Base-by-base conservation (phyloP, 2,329 filamentous ascomycete species). In the Basipetospora chlamydospora region DNA sequence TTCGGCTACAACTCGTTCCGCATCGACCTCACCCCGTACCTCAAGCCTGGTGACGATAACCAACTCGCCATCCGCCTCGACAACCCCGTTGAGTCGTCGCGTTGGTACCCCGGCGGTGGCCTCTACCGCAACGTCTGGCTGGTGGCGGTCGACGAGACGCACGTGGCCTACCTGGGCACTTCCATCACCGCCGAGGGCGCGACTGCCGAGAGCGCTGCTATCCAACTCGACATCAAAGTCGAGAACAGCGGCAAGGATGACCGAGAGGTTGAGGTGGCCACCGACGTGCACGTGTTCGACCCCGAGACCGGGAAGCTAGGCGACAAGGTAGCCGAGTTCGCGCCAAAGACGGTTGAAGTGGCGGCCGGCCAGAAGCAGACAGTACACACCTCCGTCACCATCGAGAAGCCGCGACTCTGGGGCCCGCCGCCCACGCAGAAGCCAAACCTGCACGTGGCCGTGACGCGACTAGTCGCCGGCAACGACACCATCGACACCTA, bases 41-140 rank as follows among this genome's bases (percentile, higher is more conserved):
- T 55, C 5, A 47, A 51, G 36, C 35, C 43, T 1, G 58, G 54
- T 6, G 35, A 51, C 8, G 35, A 51, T 8, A 66, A 71, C 33
- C 40, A 54, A 20, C 48, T 71, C 0, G 66, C 66, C 3, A 64
- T 72, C 26, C 60, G 67, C 1, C 43, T 71, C 2, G 66, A 72
- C 35, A 68, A 71, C 40, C 53, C 60, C 0, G 26, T 58, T 0
- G 55, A 66, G 12, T 63, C 57, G 3, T 64, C 67, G 3, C 58
- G 67, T 2, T 72, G 65, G 64, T 72, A 71, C 41, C 66, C 67
- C 4, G 67, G 67, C 12, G 67, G 54, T 9, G 67, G 67, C 1
- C 52, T 72, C 11, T 71, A 71, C 44, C 59, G 66, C 1, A 69
- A 69, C 40, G 54, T 71, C 3, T 73, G 66, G 67, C 55, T 73